Evolutionary conservation across 1,284 basidiomycete species (phyloP), one percentile per base, ranked within the genome.

Genomic region (Puccinia polysora): DNA sequence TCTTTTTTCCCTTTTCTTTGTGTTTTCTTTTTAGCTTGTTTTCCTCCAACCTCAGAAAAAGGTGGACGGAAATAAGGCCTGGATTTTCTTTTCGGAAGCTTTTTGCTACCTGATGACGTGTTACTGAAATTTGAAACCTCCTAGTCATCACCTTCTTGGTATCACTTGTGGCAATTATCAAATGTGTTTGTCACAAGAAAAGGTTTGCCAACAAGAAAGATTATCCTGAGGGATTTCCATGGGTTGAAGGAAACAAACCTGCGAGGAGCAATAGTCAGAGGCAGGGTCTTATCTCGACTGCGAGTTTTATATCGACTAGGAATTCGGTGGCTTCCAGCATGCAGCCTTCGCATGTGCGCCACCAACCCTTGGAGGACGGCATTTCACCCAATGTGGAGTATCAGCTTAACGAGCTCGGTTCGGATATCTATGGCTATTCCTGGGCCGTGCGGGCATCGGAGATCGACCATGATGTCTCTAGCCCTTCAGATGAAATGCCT

Each of bases 181-280:
- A 71, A 63, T 71, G 59, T 40, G 56, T 71, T 43, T 49, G 30
- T 28, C 68, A 71, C 30, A 62, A 34, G 23, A 45, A 58, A 40
- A 38, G 38, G 30, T 71, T 71, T 45, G 68, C 68, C 56, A 63
- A 71, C 30, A 50, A 34, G 36, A 71, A 71, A 32, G 68, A 71
- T 45, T 71, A 71, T 43, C 68, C 68, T 5, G 23, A 50, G 2
- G 68, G 68, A 30, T 71, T 71, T 63, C 68, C 68, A 1, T 71
- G 68, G 68, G 59, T 52, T 1, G 49, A 52, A 12, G 25, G 25
- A 2, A 34, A 7, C n/a, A 49, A 6, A 25, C 6, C 34, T 3
- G 2, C n/a, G 43, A 25, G 32, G 2, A 28, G 36, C 28, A 43
- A 15, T 10, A 60, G 58, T 60, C 34, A 12, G 18, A 32, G 38